A percentile compares a stretch with the other conserved stretches of the same genome.
These are phyloP conservation scores for Schizosaccharomyces japonicus DNA, from an alignment of 805 yeast species.

Conservation along the genomic window DNA sequence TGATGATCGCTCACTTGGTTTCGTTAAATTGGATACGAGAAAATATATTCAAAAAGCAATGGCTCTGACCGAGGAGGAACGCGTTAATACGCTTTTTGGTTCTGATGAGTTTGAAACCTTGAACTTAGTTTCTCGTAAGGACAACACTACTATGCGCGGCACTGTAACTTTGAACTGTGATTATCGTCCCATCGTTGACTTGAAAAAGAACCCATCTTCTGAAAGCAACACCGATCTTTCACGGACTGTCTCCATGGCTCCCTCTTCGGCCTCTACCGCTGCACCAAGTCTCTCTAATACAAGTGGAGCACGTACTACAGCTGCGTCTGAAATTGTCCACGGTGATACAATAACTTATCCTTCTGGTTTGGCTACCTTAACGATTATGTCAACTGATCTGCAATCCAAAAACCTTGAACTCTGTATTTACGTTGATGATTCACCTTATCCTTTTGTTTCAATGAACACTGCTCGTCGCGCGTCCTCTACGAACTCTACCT, in stretches of 20 bases:
- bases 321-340: conserved; percentile 30
- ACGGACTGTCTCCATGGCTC: too few species aligned
- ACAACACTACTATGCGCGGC: conserved; percentile 56
- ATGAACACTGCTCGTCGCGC: conserved; percentile 26
- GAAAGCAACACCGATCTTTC: not conserved
- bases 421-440: conserved; percentile 57
- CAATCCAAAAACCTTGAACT: conserved; percentile 35
- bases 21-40: conserved; percentile 42
- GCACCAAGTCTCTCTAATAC: not conserved
- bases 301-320: conserved; percentile 7
- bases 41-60: conserved; percentile 42
- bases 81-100: conserved; percentile 33
- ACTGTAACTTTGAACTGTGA: conserved; percentile 44
- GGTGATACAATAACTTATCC: conserved; percentile 14
- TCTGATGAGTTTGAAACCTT: conserved; percentile 26
- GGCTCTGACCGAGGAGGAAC: conserved; percentile 27
- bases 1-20: conserved; percentile 74
- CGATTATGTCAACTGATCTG: conserved; percentile 35
- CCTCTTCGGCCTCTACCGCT: not conserved
- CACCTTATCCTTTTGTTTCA: conserved; percentile 38
- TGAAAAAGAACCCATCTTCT: conserved; percentile 25
- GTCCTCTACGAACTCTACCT: conserved; percentile 21
- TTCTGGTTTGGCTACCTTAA: conserved; percentile 55
- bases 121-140: conserved; percentile 27
- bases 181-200: conserved; percentile 64